A percentile compares a stretch with the other conserved stretches of the same genome.
Conservation (phyloP, 306 rosid species). For the Cicer judaicum region DNA sequence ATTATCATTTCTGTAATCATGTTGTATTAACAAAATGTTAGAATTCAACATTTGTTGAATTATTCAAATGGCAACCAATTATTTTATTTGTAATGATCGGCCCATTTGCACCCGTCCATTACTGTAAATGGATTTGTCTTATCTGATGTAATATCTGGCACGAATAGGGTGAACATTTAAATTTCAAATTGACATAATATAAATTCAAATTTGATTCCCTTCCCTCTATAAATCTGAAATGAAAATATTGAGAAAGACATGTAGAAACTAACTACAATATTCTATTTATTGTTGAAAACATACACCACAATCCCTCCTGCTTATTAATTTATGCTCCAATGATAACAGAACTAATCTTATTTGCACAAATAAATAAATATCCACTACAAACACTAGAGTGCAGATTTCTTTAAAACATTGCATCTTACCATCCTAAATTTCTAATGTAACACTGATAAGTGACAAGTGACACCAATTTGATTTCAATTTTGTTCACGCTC, state of each 20-base stretch:
- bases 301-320: not conserved
- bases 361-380: not conserved
- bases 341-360: not conserved
- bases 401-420: not conserved
- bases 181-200: conserved; percentile 19
- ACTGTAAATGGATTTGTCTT: conserved; percentile 9
- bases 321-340: not conserved
- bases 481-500: not conserved
- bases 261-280: not conserved
- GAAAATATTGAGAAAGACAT: not conserved
- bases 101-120: not conserved
- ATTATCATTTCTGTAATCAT: too few species aligned
- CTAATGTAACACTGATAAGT: not conserved
- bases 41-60: not conserved
- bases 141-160: not conserved
- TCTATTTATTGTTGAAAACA: not conserved
- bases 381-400: not conserved
- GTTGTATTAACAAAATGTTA: too few species aligned
- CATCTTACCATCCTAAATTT: not conserved
- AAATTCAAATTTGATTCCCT: conserved; percentile 35
- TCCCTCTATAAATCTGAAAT: conserved; percentile 1
- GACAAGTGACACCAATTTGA: conserved; percentile 15
- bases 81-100: conserved; percentile 14
- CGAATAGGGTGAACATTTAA: conserved; percentile 29
- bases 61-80: not conserved